phyloP scores from a whole-genome alignment of 2,329 filamentous ascomycete genomes.

The Aspergillus tubingensis region DNA sequence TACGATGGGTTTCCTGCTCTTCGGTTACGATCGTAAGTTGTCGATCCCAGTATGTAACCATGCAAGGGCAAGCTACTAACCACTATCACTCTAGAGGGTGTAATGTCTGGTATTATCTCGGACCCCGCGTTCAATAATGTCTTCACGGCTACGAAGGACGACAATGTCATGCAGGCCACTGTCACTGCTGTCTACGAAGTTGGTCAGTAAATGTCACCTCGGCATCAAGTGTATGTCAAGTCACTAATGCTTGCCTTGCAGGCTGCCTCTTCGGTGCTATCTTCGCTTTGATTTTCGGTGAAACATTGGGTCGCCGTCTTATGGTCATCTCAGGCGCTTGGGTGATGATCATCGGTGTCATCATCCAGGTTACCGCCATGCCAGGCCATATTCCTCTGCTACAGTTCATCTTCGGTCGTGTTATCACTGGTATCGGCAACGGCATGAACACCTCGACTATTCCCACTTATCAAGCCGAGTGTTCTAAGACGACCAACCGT shows the following conservation, averaged over 20 bases:
- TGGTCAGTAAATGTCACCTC: conserved; percentile 14
- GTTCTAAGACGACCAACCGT: conserved; percentile 20
- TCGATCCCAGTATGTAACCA: not conserved
- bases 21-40: conserved; percentile 57
- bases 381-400: conserved; percentile 15
- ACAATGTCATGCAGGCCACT: conserved; percentile 43
- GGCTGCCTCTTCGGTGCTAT: conserved; percentile 18
- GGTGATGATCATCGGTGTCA: conserved; percentile 21
- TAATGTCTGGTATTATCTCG: conserved; percentile 44
- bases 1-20: conserved; percentile 63
- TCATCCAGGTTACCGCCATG: conserved; percentile 22
- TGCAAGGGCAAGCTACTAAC: not conserved
- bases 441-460: conserved; percentile 25
- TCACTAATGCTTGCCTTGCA: not conserved
- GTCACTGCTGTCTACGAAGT: conserved; percentile 38
- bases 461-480: conserved; percentile 24
- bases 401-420: conserved; percentile 24
- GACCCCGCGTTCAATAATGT: conserved; percentile 35
- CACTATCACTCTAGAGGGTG: conserved; percentile 32
- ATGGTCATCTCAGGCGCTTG: conserved; percentile 19
- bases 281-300: conserved; percentile 19
- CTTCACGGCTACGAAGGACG: conserved; percentile 35
- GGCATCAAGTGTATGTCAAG: not conserved
- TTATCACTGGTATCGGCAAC: conserved; percentile 23
- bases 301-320: conserved; percentile 17